phyloP scores from a whole-genome alignment of 108 stramenopile species.

The Epithemia pelagica region DNA sequence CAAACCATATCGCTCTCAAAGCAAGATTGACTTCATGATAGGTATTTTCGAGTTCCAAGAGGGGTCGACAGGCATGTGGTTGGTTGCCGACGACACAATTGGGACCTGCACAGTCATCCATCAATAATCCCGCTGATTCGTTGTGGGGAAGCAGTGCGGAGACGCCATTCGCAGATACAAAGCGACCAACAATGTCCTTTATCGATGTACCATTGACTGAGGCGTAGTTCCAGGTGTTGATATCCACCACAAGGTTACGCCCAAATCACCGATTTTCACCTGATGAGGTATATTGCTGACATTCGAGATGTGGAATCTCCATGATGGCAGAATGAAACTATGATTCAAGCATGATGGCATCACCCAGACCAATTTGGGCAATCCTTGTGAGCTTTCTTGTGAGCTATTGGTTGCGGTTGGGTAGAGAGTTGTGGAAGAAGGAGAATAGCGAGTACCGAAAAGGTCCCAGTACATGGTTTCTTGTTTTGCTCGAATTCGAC shows the following conservation, averaged over 20 bases:
- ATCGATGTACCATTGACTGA: not conserved
- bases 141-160: not conserved
- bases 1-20: not conserved
- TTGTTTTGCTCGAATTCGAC: not conserved
- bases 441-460: too few species aligned
- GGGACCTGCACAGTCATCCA: not conserved
- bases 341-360: not conserved
- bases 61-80: not conserved
- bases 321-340: not conserved
- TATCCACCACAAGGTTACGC: not conserved
- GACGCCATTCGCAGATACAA: not conserved
- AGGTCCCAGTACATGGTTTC: not conserved
- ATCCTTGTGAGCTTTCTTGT: too few species aligned
- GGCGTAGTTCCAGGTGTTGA: not conserved
- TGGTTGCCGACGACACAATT: not conserved
- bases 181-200: not conserved
- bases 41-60: not conserved
- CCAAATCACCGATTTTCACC: not conserved
- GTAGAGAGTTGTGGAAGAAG: too few species aligned
- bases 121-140: too few species aligned
- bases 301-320: not conserved
- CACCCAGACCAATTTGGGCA: not conserved
- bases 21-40: not conserved
- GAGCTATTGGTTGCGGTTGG: too few species aligned
- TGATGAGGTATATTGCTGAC: too few species aligned